Base-by-base conservation (phyloP, 352 stramenopile species). In the Detonula confervacea region DNA sequence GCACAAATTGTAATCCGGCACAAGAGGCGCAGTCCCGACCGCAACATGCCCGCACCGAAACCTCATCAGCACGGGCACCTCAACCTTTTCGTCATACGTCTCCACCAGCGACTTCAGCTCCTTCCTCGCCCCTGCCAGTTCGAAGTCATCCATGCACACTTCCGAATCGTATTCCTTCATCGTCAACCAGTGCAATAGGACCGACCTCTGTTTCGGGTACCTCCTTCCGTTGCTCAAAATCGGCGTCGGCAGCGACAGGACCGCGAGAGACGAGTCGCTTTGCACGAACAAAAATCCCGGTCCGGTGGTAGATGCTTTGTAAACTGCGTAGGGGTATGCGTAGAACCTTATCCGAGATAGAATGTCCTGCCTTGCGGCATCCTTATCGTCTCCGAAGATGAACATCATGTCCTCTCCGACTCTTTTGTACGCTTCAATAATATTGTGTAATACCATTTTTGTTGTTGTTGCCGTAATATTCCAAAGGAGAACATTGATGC, bases 111-210 rank as follows among this genome's bases (percentile, higher is more conserved):
- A 52, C 59, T 88, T 83, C 12, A 94, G 59, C 24, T 88, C 69
- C 3, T 44, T 87, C 44, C 81, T 69, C 25, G 86, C 76, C 5
- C 55, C 30, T 9, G 83, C 77, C 57, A 94, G 68, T 81, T 94
- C 89, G 86, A 94, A 94, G 71, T 94, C 89, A 73, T 94, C 87
- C 39, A 80, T 81, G 59, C 85, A 91, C 0, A 94, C 79, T 75
- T 94, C 89, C 8, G 76, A 73, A 68, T 90, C 83, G 49, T 83
- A 94, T 67, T 94, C 89, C 42, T 87, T 86, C 62, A 92, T 69
- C 0, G 89, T 91, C 39, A 94, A 64, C 81, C 84, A 94, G 69
- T 94, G 85, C 60, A 94, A 68, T n/a, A 92, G 44, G 0, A 94
- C 64, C 7, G 84, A 84, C 68, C 89, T 49, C 47, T 47, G 71